phyloP scores from a whole-genome alignment of 306 rosid species.

The Acacia confusa region DNA sequence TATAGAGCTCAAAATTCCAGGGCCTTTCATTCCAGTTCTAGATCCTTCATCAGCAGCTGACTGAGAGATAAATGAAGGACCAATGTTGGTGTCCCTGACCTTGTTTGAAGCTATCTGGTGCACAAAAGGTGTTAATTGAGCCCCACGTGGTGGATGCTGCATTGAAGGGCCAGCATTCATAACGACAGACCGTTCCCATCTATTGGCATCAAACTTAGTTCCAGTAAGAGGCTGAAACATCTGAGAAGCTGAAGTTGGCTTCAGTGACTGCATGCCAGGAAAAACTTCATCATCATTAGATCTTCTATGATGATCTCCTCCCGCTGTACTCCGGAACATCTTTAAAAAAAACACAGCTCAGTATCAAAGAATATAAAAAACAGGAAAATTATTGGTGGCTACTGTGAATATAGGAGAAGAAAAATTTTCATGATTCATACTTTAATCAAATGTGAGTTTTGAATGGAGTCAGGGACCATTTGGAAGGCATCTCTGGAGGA shows the following conservation, averaged over 20 bases:
- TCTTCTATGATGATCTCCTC: constrained; percentile 72
- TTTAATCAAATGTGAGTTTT: constrained; percentile 80
- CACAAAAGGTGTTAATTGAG: constrained; percentile 51
- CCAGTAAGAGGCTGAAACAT: constrained; percentile 68
- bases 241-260: constrained; percentile 63
- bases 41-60: constrained; percentile 98
- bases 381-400: background rate
- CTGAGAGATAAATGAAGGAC: constrained; percentile 82
- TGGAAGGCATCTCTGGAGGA: constrained; percentile 72
- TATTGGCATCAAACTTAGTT: constrained; percentile 54
- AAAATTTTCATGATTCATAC: constrained; percentile 36
- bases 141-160: constrained; percentile 70
- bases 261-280: constrained; percentile 63
- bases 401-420: constrained; percentile 21
- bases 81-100: constrained; percentile 62
- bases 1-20: constrained; percentile 73
- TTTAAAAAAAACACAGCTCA: constrained; percentile 36
- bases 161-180: constrained; percentile 60
- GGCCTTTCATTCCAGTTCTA: constrained; percentile 93
- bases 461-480: constrained; percentile 65
- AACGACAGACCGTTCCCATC: constrained; percentile 67
- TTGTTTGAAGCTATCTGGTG: constrained; percentile 73
- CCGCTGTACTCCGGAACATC: constrained; percentile 63
- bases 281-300: constrained; percentile 66
- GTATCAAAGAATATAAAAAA: constrained; percentile 25